Base-by-base conservation (phyloP, 352 stramenopile genomes). In the Blastocystis sp. region DNA sequence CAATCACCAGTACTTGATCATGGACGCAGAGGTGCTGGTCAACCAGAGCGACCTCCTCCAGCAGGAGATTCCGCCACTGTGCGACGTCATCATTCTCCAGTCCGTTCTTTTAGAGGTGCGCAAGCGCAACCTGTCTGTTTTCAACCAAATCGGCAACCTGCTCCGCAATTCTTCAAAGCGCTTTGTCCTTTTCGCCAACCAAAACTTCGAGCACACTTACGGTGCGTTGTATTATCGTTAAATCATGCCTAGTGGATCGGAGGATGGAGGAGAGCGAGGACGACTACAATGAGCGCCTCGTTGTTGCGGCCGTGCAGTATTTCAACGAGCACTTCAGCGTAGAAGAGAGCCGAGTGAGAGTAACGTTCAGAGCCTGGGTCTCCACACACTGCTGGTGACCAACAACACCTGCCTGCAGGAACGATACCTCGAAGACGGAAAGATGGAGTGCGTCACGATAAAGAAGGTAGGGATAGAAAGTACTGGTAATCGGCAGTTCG, bases 181-280 rank as follows among this genome's bases (percentile, higher is more conserved):
- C 42, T 97, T 97, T 89, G 90, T 97, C 10, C 93, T 97, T 52
- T 98, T 97, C 81, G 93, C 95, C 24, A 98, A 98, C 87, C 93
- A 97, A 80, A 94, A 98, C 89, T 93, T 96, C 79, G 91, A 92
- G 62, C 91, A 92, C 24, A 94, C 92, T 28, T 95, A 92, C 74
- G 17, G 71, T 81, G 6, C 91, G 7, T 45, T n/a, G 64, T 63
- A 1, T 6, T 68, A 38, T 52, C 0, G 10, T 54, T 1, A 6
- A 38, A 68, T 60, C 19, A 90, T 24, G 65, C 10, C 71, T 76
- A 76, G 68, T 89, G 21, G 79, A 90, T 4, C 60, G 89, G 38
- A 40, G 81, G 3, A 61, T 87, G 21, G 91, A 87, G 24, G 92
- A 93, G 76, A 91, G 91, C 17, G 79, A 90, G 10, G 93, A 95